Base-by-base conservation (phyloP, 345 rosid species). In the Schrenkiella parvula region DNA sequence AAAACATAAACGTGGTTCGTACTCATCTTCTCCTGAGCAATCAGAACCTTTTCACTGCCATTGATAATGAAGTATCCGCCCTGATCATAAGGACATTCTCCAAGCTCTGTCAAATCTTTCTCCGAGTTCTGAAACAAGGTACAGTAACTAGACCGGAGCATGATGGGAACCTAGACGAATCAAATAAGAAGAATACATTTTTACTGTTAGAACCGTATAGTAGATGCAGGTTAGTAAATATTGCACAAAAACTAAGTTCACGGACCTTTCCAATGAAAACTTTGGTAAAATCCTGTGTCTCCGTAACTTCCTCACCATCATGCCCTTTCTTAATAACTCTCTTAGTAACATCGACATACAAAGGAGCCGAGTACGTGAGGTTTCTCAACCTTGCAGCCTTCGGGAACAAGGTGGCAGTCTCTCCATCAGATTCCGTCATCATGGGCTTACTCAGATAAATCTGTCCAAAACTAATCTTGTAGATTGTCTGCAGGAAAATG, bases 341-440 rank as follows among this genome's bases (percentile, higher is more conserved):
- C 83, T 91, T 91, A 3, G 88, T 77, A 39, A 95, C 96, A 76
- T 91, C 99, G 3, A 95, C 99, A 74, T 91, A 95, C 76, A 95
- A 80, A 21, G 99, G 99, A 66, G 97, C 93, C 1, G 99, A 91
- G 72, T 95, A 91, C 1, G 99, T 91, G 31, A 95, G 85, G 82
- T 95, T 95, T 82, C 97, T 89, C 84, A 95, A 76, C 83, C 99
- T 87, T 13, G 99, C 97, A 73, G 96, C 99, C 80, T 95, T 95
- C 17, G 99, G 99, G 76, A 89, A 95, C 56, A 95, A 82, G 58
- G 97, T 91, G 5, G 98, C 96, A 44, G 96, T 95, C 76, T 95
- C 96, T 78, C 99, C 99, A 81, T 95, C 98, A 14, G 98, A 95
- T 81, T 95, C 98, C 0, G 98, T 95, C 97, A 95, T 95, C 99